phyloP scores from a whole-genome alignment of 306 rosid genomes.

The Rosa multiflora region DNA sequence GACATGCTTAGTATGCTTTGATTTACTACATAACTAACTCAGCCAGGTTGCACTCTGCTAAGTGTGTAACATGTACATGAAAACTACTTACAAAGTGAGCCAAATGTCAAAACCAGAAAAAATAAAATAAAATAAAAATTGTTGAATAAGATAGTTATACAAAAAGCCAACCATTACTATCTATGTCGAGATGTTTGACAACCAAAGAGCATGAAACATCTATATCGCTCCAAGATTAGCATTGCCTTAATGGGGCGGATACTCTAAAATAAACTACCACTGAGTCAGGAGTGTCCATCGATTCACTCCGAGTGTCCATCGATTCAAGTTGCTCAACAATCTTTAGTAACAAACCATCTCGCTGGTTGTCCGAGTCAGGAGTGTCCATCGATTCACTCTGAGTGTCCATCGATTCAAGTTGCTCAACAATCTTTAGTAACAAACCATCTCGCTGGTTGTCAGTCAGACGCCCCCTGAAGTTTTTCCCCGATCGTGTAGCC shows the following conservation, averaged over 20 bases:
- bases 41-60: background rate
- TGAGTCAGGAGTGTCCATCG: background rate
- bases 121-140: background rate
- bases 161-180: background rate
- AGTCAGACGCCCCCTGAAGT: too few species aligned
- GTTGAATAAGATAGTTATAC: background rate
- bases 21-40: background rate
- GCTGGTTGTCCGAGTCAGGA: too few species aligned
- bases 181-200: background rate
- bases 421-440: too few species aligned
- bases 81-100: background rate
- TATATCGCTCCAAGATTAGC: background rate
- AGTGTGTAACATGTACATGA: background rate
- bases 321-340: too few species aligned
- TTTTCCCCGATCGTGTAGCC: too few species aligned
- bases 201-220: background rate
- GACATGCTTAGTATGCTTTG: constrained; percentile 9
- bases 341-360: too few species aligned
- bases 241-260: background rate
- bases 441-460: too few species aligned
- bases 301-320: too few species aligned
- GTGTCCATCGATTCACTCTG: too few species aligned
- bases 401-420: too few species aligned
- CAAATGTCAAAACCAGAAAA: background rate
- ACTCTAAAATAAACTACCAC: background rate